A percentile compares a stretch with the other conserved stretches of the same genome.
These are phyloP conservation scores for Zoysia pacifica DNA, from an alignment of 176 grass and related monocot genomes.

Conservation along the genomic window DNA sequence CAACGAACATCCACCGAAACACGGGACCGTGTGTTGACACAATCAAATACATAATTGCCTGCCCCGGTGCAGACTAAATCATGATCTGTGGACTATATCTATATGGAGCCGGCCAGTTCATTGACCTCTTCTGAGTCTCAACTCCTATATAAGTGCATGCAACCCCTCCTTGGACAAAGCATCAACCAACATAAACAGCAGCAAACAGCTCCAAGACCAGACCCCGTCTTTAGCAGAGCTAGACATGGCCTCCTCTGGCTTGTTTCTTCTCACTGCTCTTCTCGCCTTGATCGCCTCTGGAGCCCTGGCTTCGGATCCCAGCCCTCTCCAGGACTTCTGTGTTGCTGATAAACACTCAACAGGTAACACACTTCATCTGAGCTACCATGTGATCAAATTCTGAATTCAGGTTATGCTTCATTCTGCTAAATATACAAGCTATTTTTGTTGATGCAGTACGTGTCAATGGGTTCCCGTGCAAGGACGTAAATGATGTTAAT, in stretches of 20 bases:
- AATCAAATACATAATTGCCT: neutral
- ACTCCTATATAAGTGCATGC: neutral
- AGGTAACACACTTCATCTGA: neutral
- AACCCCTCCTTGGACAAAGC: neutral
- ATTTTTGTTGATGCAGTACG: slow-evolving; percentile 26
- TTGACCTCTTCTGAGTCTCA: slow-evolving; percentile 5
- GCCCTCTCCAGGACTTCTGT: slow-evolving; percentile 1
- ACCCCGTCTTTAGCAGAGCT: neutral
- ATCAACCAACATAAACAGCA: neutral
- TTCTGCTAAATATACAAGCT: neutral
- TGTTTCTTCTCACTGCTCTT: slow-evolving; percentile 4
- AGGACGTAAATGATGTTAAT: neutral
- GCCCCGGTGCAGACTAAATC: neutral
- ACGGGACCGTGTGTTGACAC: neutral
- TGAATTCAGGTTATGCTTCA: neutral
- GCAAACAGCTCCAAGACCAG: too few species aligned
- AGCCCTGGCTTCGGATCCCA: neutral
- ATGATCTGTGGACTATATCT: neutral
- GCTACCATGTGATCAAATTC: neutral
- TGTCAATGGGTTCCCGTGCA: slow-evolving; percentile 42
- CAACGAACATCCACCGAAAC: neutral
- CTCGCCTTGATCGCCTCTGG: neutral
- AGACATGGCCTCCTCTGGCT: neutral
- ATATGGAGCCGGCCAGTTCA: too few species aligned
- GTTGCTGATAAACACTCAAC: neutral